Evolutionary conservation across 2,329 filamentous ascomycete genomes (phyloP), one percentile per base, ranked within the genome.

Genomic region (Colletotrichum filicis): DNA sequence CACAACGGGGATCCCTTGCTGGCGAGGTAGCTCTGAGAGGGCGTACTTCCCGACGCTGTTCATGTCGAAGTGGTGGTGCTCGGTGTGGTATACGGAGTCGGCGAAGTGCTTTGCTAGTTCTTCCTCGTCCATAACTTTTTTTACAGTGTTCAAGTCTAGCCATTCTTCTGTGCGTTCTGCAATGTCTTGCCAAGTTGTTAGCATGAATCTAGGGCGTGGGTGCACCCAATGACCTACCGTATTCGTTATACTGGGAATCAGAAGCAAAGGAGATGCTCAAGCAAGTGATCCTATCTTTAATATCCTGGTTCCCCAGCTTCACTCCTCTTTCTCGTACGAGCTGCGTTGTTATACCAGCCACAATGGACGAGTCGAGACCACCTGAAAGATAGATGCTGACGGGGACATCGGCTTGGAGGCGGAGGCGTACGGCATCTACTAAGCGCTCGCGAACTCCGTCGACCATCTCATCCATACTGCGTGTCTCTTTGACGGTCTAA

Each of bases 361-460:
- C 79, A 2, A 85, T 82, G 0, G 88, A 90, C 0, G 87, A 90
- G 76, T 91, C 89, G 59, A 91, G 84, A 1, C 89, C 89, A 2
- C 89, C 89, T 16, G 84, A 87, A 0, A 91, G 80, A 71, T 89
- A 90, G 66, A 91, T 80, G 2, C 87, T 89, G 3, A 91, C 81
- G 0, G 87, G 87, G 0, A 91, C 89, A 76, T 91, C 89, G 1
- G 89, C 88, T 30, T 85, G 82, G 7, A 91, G 80, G 9, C 89
- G 85, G 26, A 89, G 74, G 11, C 83, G 83, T 11, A 90, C 80
- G 0, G 88, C 83, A 46, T 90, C 87, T 1, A 89, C 77, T 12
- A 91, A 76, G 3, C 82, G 82, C 49, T 87, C 79, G 5, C 88
- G 82, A 0, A 90, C 86, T 3, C 83, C 85, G n/a, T 80, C 71